phyloP scores from a whole-genome alignment of 306 rosid species.

The Fragaria nilgerrensis region DNA sequence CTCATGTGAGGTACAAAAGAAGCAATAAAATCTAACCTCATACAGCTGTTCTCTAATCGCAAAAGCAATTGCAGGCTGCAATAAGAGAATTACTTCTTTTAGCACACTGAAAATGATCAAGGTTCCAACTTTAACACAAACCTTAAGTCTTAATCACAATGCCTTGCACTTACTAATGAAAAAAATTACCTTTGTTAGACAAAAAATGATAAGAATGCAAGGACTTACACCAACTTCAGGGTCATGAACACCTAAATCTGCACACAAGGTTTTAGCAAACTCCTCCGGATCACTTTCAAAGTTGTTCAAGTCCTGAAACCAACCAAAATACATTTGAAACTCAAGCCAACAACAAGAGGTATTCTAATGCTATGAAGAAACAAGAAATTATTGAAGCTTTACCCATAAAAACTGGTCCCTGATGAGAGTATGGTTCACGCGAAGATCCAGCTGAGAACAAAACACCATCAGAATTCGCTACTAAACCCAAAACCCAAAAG shows the following conservation, averaged over 20 bases:
- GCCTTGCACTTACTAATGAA: not conserved
- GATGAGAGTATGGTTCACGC: slow-evolving; percentile 79
- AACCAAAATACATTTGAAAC: not conserved
- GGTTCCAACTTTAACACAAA: not conserved
- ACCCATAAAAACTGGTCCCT: slow-evolving; percentile 98
- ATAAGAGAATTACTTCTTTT: slow-evolving; percentile 14
- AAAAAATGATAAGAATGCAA: not conserved
- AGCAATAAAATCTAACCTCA: slow-evolving; percentile 49
- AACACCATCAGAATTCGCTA: not conserved
- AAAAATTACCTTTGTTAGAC: not conserved
- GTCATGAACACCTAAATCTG: slow-evolving; percentile 80
- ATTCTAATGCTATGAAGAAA: slow-evolving; percentile 9
- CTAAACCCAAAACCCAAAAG: slow-evolving; percentile 6
- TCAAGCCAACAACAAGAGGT: slow-evolving; percentile 8
- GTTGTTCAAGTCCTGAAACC: slow-evolving; percentile 85
- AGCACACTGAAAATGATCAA: slow-evolving; percentile 18
- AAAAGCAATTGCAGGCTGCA: slow-evolving; percentile 89
- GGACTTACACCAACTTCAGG: slow-evolving; percentile 94
- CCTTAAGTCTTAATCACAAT: not conserved
- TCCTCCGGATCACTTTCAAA: slow-evolving; percentile 97
- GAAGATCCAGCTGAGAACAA: slow-evolving; percentile 76
- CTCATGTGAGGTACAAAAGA: slow-evolving; percentile 6
- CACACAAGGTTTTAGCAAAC: slow-evolving; percentile 77
- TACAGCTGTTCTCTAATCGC: slow-evolving; percentile 87
- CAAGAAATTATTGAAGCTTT: slow-evolving; percentile 26